phyloP scores from a whole-genome alignment of 2,329 filamentous ascomycete genomes.

The Catunica adiposa region DNA sequence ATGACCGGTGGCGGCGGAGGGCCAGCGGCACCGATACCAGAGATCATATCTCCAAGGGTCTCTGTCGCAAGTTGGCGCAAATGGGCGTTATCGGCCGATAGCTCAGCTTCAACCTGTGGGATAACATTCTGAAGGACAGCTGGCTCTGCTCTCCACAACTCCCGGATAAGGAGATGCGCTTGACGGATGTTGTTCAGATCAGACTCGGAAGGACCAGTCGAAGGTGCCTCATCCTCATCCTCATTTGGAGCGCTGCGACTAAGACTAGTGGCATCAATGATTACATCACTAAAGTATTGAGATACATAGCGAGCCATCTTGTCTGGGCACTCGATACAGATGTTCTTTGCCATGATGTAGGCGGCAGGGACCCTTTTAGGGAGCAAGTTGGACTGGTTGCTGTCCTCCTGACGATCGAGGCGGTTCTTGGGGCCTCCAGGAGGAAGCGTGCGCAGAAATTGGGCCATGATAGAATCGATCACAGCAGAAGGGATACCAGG shows the following conservation, averaged over 20 bases:
- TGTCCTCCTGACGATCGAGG: conserved; percentile 38
- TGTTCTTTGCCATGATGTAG: conserved; percentile 89
- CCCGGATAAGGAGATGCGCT: conserved; percentile 73
- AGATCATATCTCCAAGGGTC: conserved; percentile 85
- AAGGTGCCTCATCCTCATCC: conserved; percentile 41
- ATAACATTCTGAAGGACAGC: conserved; percentile 83
- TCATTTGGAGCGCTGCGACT: conserved; percentile 44
- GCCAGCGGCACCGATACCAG: conserved; percentile 82
- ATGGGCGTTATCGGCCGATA: conserved; percentile 77
- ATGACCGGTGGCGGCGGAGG: conserved; percentile 55
- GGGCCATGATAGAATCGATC: conserved; percentile 83
- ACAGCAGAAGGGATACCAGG: conserved; percentile 61
- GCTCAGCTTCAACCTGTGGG: conserved; percentile 79
- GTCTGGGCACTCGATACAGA: conserved; percentile 77
- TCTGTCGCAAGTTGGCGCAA: conserved; percentile 79
- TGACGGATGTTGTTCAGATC: conserved; percentile 80
- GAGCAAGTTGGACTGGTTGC: conserved; percentile 67
- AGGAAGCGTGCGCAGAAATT: conserved; percentile 79
- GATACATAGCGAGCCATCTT: conserved; percentile 92
- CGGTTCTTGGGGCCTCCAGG: conserved; percentile 45
- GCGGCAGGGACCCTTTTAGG: conserved; percentile 78
- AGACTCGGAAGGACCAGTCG: conserved; percentile 52
- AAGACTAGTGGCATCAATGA: conserved; percentile 64
- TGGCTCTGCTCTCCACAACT: conserved; percentile 85
- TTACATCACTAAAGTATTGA: conserved; percentile 93